Percentiles rank a stretch among this genome's conserved stretches.
phyloP scores from a whole-genome alignment of 2,329 filamentous ascomycete genomes.

The Paracoccidioides lutzii region DNA sequence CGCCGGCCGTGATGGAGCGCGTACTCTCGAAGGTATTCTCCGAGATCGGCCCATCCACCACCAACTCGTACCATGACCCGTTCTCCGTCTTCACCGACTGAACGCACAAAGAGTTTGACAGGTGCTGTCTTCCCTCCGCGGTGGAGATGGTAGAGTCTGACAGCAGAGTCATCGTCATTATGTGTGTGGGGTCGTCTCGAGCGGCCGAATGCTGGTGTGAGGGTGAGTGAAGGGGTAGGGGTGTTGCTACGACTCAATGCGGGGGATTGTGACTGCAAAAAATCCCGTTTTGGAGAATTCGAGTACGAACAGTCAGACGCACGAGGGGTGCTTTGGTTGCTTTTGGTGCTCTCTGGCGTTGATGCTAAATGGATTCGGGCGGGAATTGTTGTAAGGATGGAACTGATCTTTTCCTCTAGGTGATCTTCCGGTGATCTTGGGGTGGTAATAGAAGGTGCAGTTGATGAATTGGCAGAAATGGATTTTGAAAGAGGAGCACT shows the following conservation, averaged over 20 bases:
- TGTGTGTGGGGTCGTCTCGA: constrained; percentile 22
- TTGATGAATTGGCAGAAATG: background rate
- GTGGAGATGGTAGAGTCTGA: constrained; percentile 85
- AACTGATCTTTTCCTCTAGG: constrained; percentile 66
- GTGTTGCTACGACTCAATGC: constrained; percentile 39
- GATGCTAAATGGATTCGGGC: constrained; percentile 62
- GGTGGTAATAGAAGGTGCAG: constrained; percentile 8
- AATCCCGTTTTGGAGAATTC: constrained; percentile 30
- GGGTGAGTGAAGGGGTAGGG: constrained; percentile 53
- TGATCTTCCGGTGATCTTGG: constrained; percentile 46
- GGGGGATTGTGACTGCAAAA: constrained; percentile 22
- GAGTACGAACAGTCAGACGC: constrained; percentile 11
- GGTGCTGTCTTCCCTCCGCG: constrained; percentile 72
- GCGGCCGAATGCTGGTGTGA: constrained; percentile 44
- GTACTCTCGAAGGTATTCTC: constrained; percentile 88
- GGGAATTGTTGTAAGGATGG: constrained; percentile 64
- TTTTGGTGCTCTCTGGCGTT: constrained; percentile 22
- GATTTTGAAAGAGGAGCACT: background rate
- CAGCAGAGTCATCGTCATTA: constrained; percentile 51
- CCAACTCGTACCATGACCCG: constrained; percentile 96
- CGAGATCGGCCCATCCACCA: constrained; percentile 94
- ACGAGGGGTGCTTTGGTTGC: background rate
- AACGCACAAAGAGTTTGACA: constrained; percentile 86
- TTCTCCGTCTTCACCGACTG: constrained; percentile 79
- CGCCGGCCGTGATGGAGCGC: constrained; percentile 80